Base-by-base conservation (phyloP, 208 protist species). In the Tritrichomonas musculus region DNA sequence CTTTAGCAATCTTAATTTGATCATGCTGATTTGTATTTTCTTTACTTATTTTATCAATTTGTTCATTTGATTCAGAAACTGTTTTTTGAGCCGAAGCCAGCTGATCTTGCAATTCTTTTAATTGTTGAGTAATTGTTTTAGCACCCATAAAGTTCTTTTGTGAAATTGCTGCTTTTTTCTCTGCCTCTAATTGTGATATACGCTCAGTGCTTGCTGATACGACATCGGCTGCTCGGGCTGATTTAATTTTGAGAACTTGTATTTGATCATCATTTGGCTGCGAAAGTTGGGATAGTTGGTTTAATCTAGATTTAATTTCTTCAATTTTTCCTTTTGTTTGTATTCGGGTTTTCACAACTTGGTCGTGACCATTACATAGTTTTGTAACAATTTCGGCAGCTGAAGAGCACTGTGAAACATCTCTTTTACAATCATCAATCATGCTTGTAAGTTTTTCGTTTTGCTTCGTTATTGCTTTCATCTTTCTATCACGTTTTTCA, bases 81-180 rank as follows among this genome's bases (percentile, higher is more conserved):
- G n/a, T n/a, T 22, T 25, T 57, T 30, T 88, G n/a, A 20, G 41
- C 47, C 0, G 41, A 9, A 44, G 25, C 41, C 20, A 47, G 33
- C 5, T 53, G 22, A 2, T 88, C 77, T 27, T 88, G 33, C 20
- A 88, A 14, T 4, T 53, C 41, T 49, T 53, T 57, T 3, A 88
- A 14, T 50, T 88, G 77, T 2, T 88, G 14, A n/a, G 33, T 88
- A 47, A 44, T n/a, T 36, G 0, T 0, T 30, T 88, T 53, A 9
- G 77, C 77, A 14, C 27, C 77, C 41, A n/a, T 53, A 47, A 88
- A 88, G 77, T 88, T 88, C 77, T 88, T 88, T 88, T 25, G 27
- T 20, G 77, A 41, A 14, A 88, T 36, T 5, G 77, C 77, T 53
- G 77, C 77, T 36, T 88, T 88, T 36, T 88, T 88, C 27, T 53